These are phyloP conservation scores for Starmerella floricola DNA, from an alignment of 805 yeast genomes.

Conservation along the genomic window DNA sequence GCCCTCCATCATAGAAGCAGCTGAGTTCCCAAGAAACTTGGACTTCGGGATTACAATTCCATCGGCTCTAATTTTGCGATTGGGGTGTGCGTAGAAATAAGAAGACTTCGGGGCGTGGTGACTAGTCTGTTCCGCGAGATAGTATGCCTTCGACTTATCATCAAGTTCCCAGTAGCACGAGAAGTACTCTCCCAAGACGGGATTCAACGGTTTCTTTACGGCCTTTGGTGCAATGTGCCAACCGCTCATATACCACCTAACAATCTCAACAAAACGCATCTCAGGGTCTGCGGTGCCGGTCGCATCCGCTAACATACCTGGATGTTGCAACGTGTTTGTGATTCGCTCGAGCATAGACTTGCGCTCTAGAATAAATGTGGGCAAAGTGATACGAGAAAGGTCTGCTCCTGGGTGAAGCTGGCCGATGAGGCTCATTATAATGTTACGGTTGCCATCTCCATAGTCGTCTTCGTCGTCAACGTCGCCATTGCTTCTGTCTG, in stretches of 20 bases:
- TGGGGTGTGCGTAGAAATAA: conserved; percentile 79
- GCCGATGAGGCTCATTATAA: conserved; percentile 73
- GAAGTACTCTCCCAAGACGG: conserved; percentile 84
- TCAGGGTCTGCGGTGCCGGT: conserved; percentile 45
- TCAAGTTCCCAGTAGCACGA: conserved; percentile 87
- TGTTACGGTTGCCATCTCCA: conserved; percentile 79
- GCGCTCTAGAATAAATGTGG: conserved; percentile 88
- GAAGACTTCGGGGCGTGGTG: conserved; percentile 98
- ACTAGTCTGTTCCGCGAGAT: conserved; percentile 86
- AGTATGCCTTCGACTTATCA: conserved; percentile 57
- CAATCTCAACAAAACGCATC: conserved; percentile 59
- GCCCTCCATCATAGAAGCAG: conserved; percentile 97
- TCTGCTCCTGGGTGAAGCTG: conserved; percentile 91
- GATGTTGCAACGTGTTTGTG: conserved; percentile 70
- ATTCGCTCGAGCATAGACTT: conserved; percentile 94
- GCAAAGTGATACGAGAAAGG: conserved; percentile 78
- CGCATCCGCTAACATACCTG: conserved; percentile 61
- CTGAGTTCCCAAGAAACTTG: conserved; percentile 82
- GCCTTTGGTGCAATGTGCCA: conserved; percentile 99
- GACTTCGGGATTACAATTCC: conserved; percentile 83
- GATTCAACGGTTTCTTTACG: conserved; percentile 92
- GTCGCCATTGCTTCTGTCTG: conserved; percentile 7
- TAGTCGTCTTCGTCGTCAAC: conserved; percentile 71
- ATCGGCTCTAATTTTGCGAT: conserved; percentile 67
- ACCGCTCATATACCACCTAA: conserved; percentile 83